A percentile compares a stretch with the other conserved stretches of the same genome.
Evolutionary conservation across 2,329 filamentous ascomycete genomes (phyloP).

Genomic region (Tolypocladium sp.): DNA sequence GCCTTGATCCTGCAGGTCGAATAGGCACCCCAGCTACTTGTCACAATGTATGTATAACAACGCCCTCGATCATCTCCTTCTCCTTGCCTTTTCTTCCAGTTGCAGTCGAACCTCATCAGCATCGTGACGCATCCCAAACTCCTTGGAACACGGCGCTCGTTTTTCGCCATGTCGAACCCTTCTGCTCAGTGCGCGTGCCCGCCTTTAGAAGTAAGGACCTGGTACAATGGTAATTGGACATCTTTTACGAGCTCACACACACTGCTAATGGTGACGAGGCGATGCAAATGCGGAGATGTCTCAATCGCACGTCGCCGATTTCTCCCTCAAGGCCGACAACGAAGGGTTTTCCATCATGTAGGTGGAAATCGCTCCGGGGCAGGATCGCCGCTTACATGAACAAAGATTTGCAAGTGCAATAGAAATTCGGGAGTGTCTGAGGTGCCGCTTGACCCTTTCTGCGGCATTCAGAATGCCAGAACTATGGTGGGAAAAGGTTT

Average conservation of each 20-base stretch:
- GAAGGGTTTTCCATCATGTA: neutral
- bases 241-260: neutral
- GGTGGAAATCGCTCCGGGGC: neutral
- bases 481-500: neutral
- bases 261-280: neutral
- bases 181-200: neutral
- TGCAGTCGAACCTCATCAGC: too few species aligned
- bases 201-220: neutral
- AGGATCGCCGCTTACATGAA: neutral
- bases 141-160: neutral
- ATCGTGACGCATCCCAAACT: neutral
- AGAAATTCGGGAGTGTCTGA: neutral
- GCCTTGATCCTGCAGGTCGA: too few species aligned
- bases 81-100: too few species aligned
- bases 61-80: too few species aligned
- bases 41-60: too few species aligned
- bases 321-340: neutral
- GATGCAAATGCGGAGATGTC: neutral
- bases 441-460: neutral
- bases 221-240: neutral
- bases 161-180: neutral
- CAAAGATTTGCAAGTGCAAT: neutral
- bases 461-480: neutral
- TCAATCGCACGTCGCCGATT: neutral
- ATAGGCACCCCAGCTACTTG: too few species aligned